A percentile compares a stretch with the other conserved stretches of the same genome.
Evolutionary conservation across 257 asterid species (phyloP).

Genomic region (Ehretia macrophylla): DNA sequence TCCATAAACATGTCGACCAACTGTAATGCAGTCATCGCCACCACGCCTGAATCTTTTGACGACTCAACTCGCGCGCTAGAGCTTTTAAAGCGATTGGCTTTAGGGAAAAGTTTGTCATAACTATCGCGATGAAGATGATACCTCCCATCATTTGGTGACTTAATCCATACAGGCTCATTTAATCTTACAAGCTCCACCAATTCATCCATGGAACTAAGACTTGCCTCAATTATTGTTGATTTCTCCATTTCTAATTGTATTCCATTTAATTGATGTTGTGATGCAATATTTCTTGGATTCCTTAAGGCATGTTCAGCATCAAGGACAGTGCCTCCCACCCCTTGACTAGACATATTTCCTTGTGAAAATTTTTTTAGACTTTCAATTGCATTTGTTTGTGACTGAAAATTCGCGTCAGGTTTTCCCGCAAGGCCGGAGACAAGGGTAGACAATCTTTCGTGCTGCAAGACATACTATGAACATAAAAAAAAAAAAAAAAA

Average conservation of each 20-base stretch:
- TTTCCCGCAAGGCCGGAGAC: constrained; percentile 34
- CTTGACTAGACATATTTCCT: constrained; percentile 18
- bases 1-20: constrained; percentile 54
- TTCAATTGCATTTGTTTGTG: constrained; percentile 15
- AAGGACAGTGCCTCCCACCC: constrained; percentile 14
- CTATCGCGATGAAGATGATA: constrained; percentile 35
- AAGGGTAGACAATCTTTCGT: constrained; percentile 25
- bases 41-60: constrained; percentile 55
- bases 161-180: constrained; percentile 60
- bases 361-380: constrained; percentile 10
- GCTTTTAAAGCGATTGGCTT: constrained; percentile 23
- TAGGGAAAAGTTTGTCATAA: constrained; percentile 51
- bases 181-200: constrained; percentile 43
- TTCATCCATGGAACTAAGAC: constrained; percentile 46
- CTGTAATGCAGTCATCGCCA: constrained; percentile 41
- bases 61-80: constrained; percentile 58
- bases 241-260: constrained; percentile 31
- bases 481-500: no score
- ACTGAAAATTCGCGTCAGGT: constrained; percentile 2
- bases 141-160: constrained; percentile 38
- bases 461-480: constrained; percentile 24
- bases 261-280: constrained; percentile 13
- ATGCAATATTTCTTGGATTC: constrained; percentile 9
- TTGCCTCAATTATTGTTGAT: constrained; percentile 31
- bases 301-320: constrained; percentile 12